Base-by-base conservation (phyloP, 495 filamentous ascomycete species). In the Bombardia bombarda region DNA sequence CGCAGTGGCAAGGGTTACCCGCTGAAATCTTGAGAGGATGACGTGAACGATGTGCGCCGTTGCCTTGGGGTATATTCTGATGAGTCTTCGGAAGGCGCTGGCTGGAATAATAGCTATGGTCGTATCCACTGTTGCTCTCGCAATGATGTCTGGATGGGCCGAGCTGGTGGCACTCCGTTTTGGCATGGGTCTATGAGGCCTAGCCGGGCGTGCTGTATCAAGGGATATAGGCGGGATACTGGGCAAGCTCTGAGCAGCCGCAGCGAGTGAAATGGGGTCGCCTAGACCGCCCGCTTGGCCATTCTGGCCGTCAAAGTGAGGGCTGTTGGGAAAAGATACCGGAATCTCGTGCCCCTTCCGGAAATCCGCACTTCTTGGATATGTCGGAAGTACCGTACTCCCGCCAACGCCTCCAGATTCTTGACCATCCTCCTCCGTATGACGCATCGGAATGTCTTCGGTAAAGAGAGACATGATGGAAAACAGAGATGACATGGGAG, bases 101-200 rank as follows among this genome's bases (percentile, higher is more conserved):
- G 90, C 93, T 3, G 92, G 92, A 49, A 98, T 97, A 53, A 98
- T 92, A 13, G 92, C 92, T 63, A 98, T 96, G 0, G 93, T 98
- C 0, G 90, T 97, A 58, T 98, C 92, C 17, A 93, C 86, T 24
- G 87, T 94, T n/a, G 92, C 92, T 50, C 92, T 78, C 7, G 89
- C 92, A 45, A 97, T 87, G 51, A 98, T 93, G 60, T 98, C 92
- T 10, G 92, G 92, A 64, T 98, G 92, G 0, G 84, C 90, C 2
- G 93, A 97, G 50, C 80, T 83, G 22, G 72, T 69, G 50, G 65
- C 71, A 36, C 63, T 65, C 48, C 66, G 69, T 30, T 62, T 63
- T 30, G 65, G 64, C 18, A 55, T 57, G 13, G 69, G 65, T 16
- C 60, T 48, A 12, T 49, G 43, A 9, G 65, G 56, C 16, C 39